Evolutionary conservation across 1,284 basidiomycete species (phyloP).

Genomic region (Erythrobasidium hasegawianum): DNA sequence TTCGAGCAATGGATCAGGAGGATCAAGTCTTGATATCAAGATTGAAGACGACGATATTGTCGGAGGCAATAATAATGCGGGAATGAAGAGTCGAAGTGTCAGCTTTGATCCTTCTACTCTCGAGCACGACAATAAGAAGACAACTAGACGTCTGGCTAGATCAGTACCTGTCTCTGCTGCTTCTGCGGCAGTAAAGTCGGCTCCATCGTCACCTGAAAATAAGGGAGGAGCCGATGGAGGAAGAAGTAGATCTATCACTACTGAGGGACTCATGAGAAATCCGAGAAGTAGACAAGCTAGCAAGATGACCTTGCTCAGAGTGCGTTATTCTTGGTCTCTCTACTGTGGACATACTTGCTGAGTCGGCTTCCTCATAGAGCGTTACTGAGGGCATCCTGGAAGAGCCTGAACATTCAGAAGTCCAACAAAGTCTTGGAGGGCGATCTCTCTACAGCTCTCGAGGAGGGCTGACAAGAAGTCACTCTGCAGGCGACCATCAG

Average conservation of each 20-base stretch:
- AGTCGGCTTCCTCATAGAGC: too few relatives aligned
- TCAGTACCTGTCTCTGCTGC: too few relatives aligned
- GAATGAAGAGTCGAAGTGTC: too few relatives aligned
- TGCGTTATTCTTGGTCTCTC: neutral
- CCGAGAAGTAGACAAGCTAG: neutral
- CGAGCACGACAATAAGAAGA: too few relatives aligned
- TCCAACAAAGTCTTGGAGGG: neutral
- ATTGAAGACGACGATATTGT: constrained; percentile 5
- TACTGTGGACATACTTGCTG: too few relatives aligned
- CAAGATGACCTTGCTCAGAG: neutral
- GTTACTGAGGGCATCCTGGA: neutral
- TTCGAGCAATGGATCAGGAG: neutral
- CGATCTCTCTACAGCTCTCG: neutral
- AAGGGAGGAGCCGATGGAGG: neutral
- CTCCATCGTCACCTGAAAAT: neutral
- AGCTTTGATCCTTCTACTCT: too few relatives aligned
- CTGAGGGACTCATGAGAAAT: neutral
- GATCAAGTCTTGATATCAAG: constrained; percentile 25
- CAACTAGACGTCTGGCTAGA: too few relatives aligned
- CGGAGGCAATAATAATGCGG: neutral
- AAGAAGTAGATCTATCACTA: neutral
- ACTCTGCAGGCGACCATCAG: neutral
- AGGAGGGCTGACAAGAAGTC: neutral
- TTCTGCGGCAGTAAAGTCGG: neutral
- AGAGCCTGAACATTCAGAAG: neutral